These are phyloP conservation scores for Athelia psychrophila DNA, from an alignment of 1,284 basidiomycete species.

Conservation along the genomic window DNA sequence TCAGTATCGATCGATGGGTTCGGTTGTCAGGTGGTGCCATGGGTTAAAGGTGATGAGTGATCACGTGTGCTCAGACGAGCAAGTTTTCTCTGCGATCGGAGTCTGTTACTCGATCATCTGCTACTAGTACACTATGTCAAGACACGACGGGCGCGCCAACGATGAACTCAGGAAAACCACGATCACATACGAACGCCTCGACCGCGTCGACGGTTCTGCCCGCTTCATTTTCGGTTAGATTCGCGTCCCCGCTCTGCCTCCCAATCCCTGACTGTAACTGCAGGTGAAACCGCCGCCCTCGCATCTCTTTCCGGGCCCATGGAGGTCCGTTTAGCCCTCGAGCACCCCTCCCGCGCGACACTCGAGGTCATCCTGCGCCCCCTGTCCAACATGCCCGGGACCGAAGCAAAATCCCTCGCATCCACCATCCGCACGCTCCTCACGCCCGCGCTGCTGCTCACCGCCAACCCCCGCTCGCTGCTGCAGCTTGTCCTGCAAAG, in stretches of 20 bases:
- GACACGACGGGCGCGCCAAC: background rate
- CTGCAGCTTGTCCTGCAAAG: slow-evolving; percentile 70
- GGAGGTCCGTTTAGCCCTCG: slow-evolving; percentile 60
- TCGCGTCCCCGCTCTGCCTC: background rate
- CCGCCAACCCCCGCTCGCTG: slow-evolving; percentile 62
- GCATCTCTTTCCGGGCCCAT: slow-evolving; percentile 78
- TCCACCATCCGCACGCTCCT: slow-evolving; percentile 51
- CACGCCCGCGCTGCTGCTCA: slow-evolving; percentile 57
- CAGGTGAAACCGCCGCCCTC: slow-evolving; percentile 48
- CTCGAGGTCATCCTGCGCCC: slow-evolving; percentile 72
- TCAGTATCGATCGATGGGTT: too few relatives aligned
- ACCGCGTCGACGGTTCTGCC: background rate
- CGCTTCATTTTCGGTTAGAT: slow-evolving; percentile 1
- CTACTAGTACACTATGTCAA: too few relatives aligned
- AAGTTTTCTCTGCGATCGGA: too few relatives aligned
- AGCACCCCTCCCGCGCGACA: slow-evolving; percentile 67
- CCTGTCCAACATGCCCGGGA: slow-evolving; percentile 60
- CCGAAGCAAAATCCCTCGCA: slow-evolving; percentile 58
- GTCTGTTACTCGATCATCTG: too few relatives aligned
- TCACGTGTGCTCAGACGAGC: too few relatives aligned
- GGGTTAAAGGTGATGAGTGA: too few relatives aligned
- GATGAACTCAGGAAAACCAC: background rate
- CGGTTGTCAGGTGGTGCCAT: too few relatives aligned
- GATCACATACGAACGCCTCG: background rate
- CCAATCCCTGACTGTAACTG: background rate